These are phyloP conservation scores for Spergularia bocconei DNA, from an alignment of 148 eudicot species.

Conservation along the genomic window DNA sequence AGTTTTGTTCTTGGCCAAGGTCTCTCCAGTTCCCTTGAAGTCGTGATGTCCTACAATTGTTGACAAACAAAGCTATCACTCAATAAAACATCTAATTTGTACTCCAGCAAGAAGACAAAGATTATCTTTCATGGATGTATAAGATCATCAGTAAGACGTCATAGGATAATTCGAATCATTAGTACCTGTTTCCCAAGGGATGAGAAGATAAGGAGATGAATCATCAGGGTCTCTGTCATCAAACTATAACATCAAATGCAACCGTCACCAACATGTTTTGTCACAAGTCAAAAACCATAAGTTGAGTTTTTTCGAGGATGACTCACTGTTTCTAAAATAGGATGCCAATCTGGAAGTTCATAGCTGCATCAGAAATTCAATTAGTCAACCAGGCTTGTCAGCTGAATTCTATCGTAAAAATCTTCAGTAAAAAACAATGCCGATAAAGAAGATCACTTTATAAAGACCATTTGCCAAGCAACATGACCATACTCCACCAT, in stretches of 20 bases:
- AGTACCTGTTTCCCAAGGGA: slow-evolving; percentile 32
- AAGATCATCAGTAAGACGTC: not conserved
- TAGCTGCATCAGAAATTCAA: slow-evolving; percentile 37
- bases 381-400: not conserved
- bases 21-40: not conserved
- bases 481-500: not conserved
- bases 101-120: not conserved
- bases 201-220: slow-evolving; percentile 27
- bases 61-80: not conserved
- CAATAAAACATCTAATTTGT: not conserved
- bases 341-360: slow-evolving; percentile 60
- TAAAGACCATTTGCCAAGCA: not conserved
- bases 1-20: not conserved
- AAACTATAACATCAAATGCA: slow-evolving; percentile 23
- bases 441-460: not conserved
- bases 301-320: not conserved
- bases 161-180: not conserved
- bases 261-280: not conserved
- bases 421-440: too few species aligned
- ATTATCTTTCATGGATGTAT: too few species aligned
- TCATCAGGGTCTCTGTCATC: slow-evolving; percentile 27
- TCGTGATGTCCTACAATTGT: not conserved
- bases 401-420: too few species aligned
- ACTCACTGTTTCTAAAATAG: slow-evolving; percentile 44
- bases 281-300: not conserved